These are phyloP conservation scores for Lipomyces sp. DNA, from an alignment of 805 yeast species.

Conservation along the genomic window DNA sequence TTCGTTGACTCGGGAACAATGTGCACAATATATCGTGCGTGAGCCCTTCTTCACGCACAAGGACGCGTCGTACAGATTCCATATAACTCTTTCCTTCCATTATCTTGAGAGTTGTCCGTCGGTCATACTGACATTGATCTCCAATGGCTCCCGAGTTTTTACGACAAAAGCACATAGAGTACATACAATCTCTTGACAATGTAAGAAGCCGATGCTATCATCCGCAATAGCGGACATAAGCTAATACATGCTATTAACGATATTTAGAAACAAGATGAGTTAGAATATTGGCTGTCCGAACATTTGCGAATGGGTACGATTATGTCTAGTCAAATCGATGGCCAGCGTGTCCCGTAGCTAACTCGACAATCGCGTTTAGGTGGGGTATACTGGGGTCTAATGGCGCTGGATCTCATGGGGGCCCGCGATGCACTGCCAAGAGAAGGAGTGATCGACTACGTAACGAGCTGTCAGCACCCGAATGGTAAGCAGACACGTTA, in stretches of 20 bases:
- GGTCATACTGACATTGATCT: neutral
- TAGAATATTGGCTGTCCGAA: slow-evolving; percentile 87
- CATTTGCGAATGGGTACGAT: slow-evolving; percentile 71
- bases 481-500: slow-evolving; percentile 41
- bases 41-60: no score
- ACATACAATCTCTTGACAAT: slow-evolving; percentile 58
- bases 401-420: slow-evolving; percentile 68
- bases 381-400: slow-evolving; percentile 95
- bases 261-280: slow-evolving; percentile 53
- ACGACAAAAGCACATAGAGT: slow-evolving; percentile 62
- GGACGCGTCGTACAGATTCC: neutral
- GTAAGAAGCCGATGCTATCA: slow-evolving; percentile 31
- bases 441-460: slow-evolving; percentile 68
- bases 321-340: neutral
- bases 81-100: neutral
- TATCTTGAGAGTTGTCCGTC: neutral
- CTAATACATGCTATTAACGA: slow-evolving; percentile 6
- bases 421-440: slow-evolving; percentile 62
- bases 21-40: no score
- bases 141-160: slow-evolving; percentile 35
- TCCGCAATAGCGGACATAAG: neutral
- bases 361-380: slow-evolving; percentile 42
- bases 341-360: slow-evolving; percentile 1
- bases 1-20: no score
- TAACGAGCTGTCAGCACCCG: slow-evolving; percentile 62